phyloP scores from a whole-genome alignment of 306 rosid species.

The Prunus persica region Prunus_persica_NCBIv2 NC_034014.1:23257501-23258000 shows the following conservation, averaged over 20 bases:
- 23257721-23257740: constrained; percentile 29
- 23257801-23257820: neutral
- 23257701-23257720: constrained; percentile 18
- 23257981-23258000: neutral
- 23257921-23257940: neutral
- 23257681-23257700: constrained; percentile 44
- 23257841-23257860: neutral
- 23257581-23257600: constrained; percentile 96
- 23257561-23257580: constrained; percentile 68
- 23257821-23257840: neutral
- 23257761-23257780: neutral
- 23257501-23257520: neutral
- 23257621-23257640: constrained; percentile 80
- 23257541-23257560: constrained; percentile 5
- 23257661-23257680: constrained; percentile 29
- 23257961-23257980: neutral
- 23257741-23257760: constrained; percentile 35
- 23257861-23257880: neutral
- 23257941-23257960: neutral
- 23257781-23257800: neutral
- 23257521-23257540: neutral
- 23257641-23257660: constrained; percentile 90
- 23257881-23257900: neutral
- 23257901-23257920: neutral
- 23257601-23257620: constrained; percentile 88